Evolutionary conservation across 441 rosid genomes (phyloP).

Genomic region (Pelargonium myrrhifolium): DNA sequence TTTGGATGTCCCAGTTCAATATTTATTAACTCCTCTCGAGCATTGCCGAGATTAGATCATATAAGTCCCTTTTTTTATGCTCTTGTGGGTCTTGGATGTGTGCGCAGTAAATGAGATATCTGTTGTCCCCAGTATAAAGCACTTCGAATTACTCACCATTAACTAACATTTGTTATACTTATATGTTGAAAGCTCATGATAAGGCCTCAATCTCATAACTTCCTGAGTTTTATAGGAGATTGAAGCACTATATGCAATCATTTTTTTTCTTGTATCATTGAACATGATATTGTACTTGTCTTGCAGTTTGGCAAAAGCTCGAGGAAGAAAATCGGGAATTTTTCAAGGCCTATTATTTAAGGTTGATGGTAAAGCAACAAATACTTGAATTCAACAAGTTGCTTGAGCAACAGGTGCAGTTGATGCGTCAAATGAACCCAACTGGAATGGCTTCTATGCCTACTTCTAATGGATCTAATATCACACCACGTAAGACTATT

Average conservation of each 20-base stretch:
- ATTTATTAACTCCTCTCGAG: no score
- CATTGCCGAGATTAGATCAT: no score
- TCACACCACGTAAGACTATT: conserved; percentile 55
- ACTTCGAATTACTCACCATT: not conserved
- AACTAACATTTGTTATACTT: not conserved
- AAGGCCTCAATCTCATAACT: not conserved
- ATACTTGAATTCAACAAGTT: conserved; percentile 87
- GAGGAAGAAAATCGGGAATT: conserved; percentile 96
- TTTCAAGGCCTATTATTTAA: conserved; percentile 82
- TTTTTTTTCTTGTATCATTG: not conserved
- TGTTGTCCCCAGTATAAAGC: not conserved
- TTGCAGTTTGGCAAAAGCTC: conserved; percentile 97
- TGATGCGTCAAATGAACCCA: conserved; percentile 68
- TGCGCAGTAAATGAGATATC: not conserved
- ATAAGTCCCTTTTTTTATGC: no score
- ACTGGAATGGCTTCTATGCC: conserved; percentile 49
- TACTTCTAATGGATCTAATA: conserved; percentile 67
- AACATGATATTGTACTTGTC: conserved; percentile 14
- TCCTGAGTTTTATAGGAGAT: not conserved
- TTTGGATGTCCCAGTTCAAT: no score
- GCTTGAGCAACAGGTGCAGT: conserved; percentile 78
- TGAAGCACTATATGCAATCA: not conserved
- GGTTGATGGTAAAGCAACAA: conserved; percentile 87
- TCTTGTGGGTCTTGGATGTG: no score
- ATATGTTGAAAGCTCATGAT: not conserved